Base-by-base conservation (phyloP, 2,329 filamentous ascomycete species). In the Cercospora sp. region DNA sequence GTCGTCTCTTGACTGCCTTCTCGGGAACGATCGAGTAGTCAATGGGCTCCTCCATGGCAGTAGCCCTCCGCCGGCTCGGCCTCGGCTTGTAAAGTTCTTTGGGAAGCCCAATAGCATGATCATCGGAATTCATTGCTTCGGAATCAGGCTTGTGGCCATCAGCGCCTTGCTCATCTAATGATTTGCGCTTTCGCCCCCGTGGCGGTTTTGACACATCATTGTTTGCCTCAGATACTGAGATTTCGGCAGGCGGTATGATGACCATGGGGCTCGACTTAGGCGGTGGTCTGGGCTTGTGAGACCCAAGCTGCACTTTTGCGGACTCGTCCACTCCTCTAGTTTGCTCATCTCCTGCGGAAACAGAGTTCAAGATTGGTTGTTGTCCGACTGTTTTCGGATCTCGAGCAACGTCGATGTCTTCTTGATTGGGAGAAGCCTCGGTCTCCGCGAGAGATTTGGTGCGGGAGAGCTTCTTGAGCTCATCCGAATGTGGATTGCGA, bases 1-100 rank as follows among this genome's bases (percentile, higher is more conserved):
- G 78, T 67, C 83, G 79, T 72, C 82, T 85, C 20, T 77, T 80
- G 5, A 67, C 72, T 13, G 75, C 73, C 77, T 81, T 79, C 80
- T 85, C 75, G 69, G 81, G 67, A 67, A 70, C 58, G 68, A 79
- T 72, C 68, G 80, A 74, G 67, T 70, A 76, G 69, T 79, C 77
- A 64, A 74, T 71, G 3, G 72, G 59, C 42, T 75, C 70, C 20
- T 78, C 73, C 28, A 74, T 40, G 8, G 66, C 61, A 12, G 73
- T 77, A n/a, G 75, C 71, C 65, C 76, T 51, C 68, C 77, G 59
- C 67, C 77, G 75, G 66, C 79, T 81, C 31, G 78, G 80, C 60
- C 80, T 72, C 3, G 80, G 79, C 63, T 77, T 70, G 67, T 82
- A 82, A 12, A 73, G 68, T 70, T 82, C 80, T 66, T 75, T 79